Base-by-base conservation (phyloP, 306 rosid species). In the Glycine latifolia region DNA sequence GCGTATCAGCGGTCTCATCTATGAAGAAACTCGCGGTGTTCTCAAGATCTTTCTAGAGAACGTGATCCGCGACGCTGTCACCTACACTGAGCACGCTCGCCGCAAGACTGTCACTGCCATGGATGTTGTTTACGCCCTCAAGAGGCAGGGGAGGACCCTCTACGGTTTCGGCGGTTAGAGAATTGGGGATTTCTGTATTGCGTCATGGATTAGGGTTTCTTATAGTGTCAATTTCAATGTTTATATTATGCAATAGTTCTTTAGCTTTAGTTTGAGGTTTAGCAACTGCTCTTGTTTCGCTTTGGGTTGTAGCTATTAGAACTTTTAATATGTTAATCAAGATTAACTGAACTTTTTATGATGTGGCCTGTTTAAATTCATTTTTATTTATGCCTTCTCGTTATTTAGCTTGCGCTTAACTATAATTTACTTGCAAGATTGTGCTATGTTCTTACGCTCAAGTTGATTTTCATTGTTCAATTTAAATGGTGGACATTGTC, bases 111-210 rank as follows among this genome's bases (percentile, higher is more conserved):
- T 88, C 0, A 90, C 93, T 4, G 90, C 90, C 2, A 90, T 90
- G 93, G 93, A 90, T 1, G 91, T 90, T 44, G 93, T 90, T 0
- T 90, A 90, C 0, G 88, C 93, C 0, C 75, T 90, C 48, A 90
- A 90, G 88, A 88, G 93, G 78, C 93, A 90, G 74, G 93, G 91
- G 0, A 87, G 93, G 16, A 88, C 93, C 7, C 91, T 90, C 0
- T 90, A 86, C 4, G 93, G 91, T 0, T 88, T 90, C 14, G 93
- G 90, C 0, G 91, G 93, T 3, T 90, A 85, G 78, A 13, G 0
- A 20, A 3, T 59, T 78, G n/a, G 70, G 82, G 15, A 7, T 75
- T 67, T 67, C 0, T 44, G 12, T 9, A 15, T 15, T 62, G 0
- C 15, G 1, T 1, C 4, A 7, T 3, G 1, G 68, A 6, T 83